Base-by-base conservation (phyloP, 228 moss, liverwort and hornwort species). In the Sphagnum fallax region DNA sequence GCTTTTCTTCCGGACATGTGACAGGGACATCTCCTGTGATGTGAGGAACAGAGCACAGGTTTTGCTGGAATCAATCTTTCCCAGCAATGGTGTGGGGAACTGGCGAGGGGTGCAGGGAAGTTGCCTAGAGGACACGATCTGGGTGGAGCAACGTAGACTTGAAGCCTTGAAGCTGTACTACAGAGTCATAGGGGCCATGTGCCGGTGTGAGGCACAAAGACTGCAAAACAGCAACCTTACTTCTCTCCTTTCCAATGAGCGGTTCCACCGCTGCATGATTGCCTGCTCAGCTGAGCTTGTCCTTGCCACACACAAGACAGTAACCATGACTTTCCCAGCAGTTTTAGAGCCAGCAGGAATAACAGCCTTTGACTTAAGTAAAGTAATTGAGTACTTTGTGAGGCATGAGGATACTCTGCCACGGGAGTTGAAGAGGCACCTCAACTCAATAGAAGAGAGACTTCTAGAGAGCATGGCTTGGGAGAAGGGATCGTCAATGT, bases 391-490 rank as follows among this genome's bases (percentile, higher is more conserved):
- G 68, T 85, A 90, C 70, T 93, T 98, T 77, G 87, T 98, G 62
- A 83, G 93, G 72, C 93, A 98, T 61, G 98, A 93, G 79, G 98
- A 98, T 71, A 91, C 89, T 66, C 89, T 98, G 67, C 98, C 98
- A 65, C 83, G 98, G 68, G 98, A 93, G 73, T 66, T 98, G 67
- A 98, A 98, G 82, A 90, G 98, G 47, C 98, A 98, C 80, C 75
- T 98, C 18, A 98, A 98, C 72, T 91, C 93, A 32, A 91, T 98
- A 68, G 98, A 98, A 71, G 93, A 98, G 76, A 88, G 93, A 71
- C 90, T 98, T 73, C 71, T 98, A 64, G 98, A 98, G 76, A 98
- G 91, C 76, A 93, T 98, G 98, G 87, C 91, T n/a, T 98, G 98
- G 98, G 98, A 98, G 78, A 88, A 82, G 71, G 93, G 98, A 10